These are phyloP conservation scores for Stereocaulon alpinum DNA, from an alignment of 495 filamentous ascomycete genomes.

Conservation along the genomic window DNA sequence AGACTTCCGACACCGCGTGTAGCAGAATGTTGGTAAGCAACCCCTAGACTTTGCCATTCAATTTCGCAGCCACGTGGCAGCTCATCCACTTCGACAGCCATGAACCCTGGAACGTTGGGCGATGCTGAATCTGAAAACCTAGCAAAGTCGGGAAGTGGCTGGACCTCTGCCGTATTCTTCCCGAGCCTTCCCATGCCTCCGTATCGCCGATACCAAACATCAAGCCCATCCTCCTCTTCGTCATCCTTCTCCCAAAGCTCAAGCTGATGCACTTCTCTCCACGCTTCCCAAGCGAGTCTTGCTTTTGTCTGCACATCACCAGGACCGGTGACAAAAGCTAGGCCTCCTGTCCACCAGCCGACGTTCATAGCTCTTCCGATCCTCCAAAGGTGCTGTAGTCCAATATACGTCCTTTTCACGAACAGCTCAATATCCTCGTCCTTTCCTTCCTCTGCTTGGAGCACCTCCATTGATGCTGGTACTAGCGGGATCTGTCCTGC, in stretches of 20 bases:
- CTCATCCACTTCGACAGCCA: constrained; percentile 60
- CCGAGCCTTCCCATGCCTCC: constrained; percentile 26
- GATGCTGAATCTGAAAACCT: constrained; percentile 21
- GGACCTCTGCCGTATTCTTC: neutral
- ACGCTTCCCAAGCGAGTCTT: constrained; percentile 37
- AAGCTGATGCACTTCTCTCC: constrained; percentile 39
- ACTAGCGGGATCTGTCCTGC: constrained; percentile 90
- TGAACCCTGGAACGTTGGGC: constrained; percentile 45
- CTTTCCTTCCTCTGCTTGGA: constrained; percentile 8
- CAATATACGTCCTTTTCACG: constrained; percentile 45
- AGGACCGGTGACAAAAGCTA: constrained; percentile 52
- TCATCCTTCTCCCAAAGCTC: constrained; percentile 17
- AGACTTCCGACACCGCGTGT: constrained; percentile 1
- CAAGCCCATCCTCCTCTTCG: constrained; percentile 42
- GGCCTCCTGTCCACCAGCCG: constrained; percentile 57
- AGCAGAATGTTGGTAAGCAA: constrained; percentile 24
- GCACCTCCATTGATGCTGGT: constrained; percentile 64
- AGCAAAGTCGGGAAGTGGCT: constrained; percentile 12
- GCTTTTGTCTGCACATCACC: constrained; percentile 28
- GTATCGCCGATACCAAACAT: constrained; percentile 64
- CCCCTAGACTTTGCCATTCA: constrained; percentile 59
- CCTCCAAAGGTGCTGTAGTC: constrained; percentile 83
- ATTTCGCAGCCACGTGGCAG: constrained; percentile 58
- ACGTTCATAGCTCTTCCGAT: constrained; percentile 66
- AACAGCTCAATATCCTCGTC: constrained; percentile 19